These are phyloP conservation scores for Exserohilum rostratum DNA, from an alignment of 2,329 filamentous ascomycete species.

Conservation along the genomic window DNA sequence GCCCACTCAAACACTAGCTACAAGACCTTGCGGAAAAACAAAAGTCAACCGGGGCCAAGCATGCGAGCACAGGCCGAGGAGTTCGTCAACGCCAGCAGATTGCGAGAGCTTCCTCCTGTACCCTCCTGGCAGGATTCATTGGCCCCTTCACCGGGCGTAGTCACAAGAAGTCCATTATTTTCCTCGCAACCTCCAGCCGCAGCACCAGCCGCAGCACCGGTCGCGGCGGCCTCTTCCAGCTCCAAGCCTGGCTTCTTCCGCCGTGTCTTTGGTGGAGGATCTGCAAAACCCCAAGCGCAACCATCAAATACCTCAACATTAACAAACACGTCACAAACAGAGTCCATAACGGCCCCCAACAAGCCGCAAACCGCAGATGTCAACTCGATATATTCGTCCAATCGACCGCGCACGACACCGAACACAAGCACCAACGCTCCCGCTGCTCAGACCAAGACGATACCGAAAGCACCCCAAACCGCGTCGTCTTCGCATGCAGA, in stretches of 20 bases:
- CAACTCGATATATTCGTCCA: conserved; percentile 39
- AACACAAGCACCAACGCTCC: conserved; percentile 53
- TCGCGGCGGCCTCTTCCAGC: background rate
- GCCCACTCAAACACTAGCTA: conserved; percentile 62
- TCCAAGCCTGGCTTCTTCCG: conserved; percentile 90
- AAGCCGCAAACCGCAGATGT: conserved; percentile 34
- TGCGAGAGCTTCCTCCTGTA: conserved; percentile 51
- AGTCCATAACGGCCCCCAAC: conserved; percentile 24
- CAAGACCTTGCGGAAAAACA: conserved; percentile 51
- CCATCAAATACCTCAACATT: conserved; percentile 19
- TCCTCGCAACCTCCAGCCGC: conserved; percentile 48
- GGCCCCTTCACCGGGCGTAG: conserved; percentile 61
- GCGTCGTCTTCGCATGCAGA: conserved; percentile 30
- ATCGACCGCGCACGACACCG: conserved; percentile 47
- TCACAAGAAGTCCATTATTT: conserved; percentile 55
- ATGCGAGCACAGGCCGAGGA: conserved; percentile 56
- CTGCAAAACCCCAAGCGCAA: conserved; percentile 62
- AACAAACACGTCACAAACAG: conserved; percentile 22
- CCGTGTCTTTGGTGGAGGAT: conserved; percentile 76
- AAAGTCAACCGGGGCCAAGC: conserved; percentile 48
- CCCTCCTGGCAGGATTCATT: conserved; percentile 56
- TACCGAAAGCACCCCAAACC: conserved; percentile 36
- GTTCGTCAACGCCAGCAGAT: conserved; percentile 55
- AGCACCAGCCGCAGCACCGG: too few relatives aligned
- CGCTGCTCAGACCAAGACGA: conserved; percentile 57